Conservation (phyloP, 495 filamentous ascomycete species). For the Penicillium atrosanguineum region DNA sequence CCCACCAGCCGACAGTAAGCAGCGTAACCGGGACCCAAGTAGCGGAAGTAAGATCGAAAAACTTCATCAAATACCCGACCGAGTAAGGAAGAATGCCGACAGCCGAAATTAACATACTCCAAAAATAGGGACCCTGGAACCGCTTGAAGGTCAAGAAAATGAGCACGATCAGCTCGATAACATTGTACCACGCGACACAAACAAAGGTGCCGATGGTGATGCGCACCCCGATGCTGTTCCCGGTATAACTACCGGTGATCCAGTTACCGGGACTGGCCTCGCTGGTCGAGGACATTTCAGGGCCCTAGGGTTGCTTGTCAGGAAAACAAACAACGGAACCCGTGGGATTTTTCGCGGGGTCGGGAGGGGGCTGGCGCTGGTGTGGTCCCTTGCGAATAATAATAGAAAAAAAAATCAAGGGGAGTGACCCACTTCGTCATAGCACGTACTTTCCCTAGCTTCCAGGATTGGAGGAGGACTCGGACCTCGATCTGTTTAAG, state of each 20-base stretch:
- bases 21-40: conserved; percentile 31
- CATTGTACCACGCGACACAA: conserved; percentile 37
- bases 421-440: not conserved
- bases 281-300: conserved; percentile 21
- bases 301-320: not conserved
- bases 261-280: conserved; percentile 26
- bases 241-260: conserved; percentile 29
- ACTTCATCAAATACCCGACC: conserved; percentile 38
- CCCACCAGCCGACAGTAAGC: conserved; percentile 37
- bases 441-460: not conserved
- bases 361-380: not conserved
- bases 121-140: conserved; percentile 41
- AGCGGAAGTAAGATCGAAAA: conserved; percentile 28
- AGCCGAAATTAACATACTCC: conserved; percentile 38
- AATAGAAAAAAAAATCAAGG: not conserved
- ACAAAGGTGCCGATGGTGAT: conserved; percentile 41
- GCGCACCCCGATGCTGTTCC: conserved; percentile 22
- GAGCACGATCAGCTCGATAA: conserved; percentile 38
- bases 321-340: not conserved
- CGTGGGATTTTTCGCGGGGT: not conserved
- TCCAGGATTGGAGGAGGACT: not conserved
- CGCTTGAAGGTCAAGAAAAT: conserved; percentile 44
- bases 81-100: conserved; percentile 33
- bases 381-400: not conserved
- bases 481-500: not conserved